Base-by-base conservation (phyloP, 371 early-diverging fungal species). In the Dichotomocladium elegans region DNA sequence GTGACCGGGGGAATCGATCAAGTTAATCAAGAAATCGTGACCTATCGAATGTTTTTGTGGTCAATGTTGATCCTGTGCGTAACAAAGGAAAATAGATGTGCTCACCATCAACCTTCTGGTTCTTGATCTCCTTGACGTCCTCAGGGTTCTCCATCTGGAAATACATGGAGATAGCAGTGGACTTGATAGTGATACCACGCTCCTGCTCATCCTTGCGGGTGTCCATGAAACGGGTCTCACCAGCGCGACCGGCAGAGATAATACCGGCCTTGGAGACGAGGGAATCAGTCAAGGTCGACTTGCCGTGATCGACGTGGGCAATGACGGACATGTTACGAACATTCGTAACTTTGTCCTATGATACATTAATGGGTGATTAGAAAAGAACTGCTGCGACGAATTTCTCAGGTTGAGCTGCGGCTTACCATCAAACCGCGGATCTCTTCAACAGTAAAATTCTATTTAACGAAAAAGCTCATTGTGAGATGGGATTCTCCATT, bases 321-420 rank as follows among this genome's bases (percentile, higher is more conserved):
- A 99, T 99, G 60, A 99, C 99, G 59, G 98, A 96, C 92, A 99
- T 99, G 88, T 99, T 99, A 71, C 99, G 94, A 65, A 99, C 92
- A 85, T 99, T 99, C 64, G 81, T 63, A 14, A 55, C 55, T 34
- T 52, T 51, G 47, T 57, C 47, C 62, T 61, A 53, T 44, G 10
- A 7, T 15, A 34, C 31, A 7, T n/a, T 14, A 48, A 25, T 51
- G 35, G 24, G 35, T 34, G 30, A 28, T 30, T 14, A 41, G 52
- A 24, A 26, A 41, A 41, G 22, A n/a, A n/a, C 52, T 48, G 31
- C 15, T 31, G n/a, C 37, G 30, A 33, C 27, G 19, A n/a, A n/a
- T 40, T 47, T 40, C 22, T 28, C 42, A 33, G 8, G 19, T 30
- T 55, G 24, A 11, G 11, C 41, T 52, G 24, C 41, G 19, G 27